Conservation (phyloP, 2,329 filamentous ascomycete species). For the Seiridium cupressi region DNA sequence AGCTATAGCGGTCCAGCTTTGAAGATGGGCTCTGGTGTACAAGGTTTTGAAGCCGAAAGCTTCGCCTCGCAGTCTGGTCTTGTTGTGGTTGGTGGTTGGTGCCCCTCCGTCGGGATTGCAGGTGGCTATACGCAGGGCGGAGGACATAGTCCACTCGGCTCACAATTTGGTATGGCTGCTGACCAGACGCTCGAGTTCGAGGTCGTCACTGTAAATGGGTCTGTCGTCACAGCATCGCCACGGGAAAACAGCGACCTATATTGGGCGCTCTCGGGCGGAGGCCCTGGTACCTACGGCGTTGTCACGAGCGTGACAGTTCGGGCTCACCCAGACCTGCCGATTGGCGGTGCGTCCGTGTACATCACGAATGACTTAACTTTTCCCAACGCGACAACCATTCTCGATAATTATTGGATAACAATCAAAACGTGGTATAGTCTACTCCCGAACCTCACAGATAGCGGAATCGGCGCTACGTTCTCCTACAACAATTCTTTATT, state of each 20-base stretch:
- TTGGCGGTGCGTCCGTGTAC: not conserved
- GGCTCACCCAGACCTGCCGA: not conserved
- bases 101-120: slow-evolving; percentile 23
- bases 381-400: not conserved
- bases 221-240: slow-evolving; percentile 38
- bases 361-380: not conserved
- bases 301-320: not conserved
- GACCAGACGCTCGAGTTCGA: slow-evolving; percentile 46
- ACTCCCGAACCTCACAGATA: not conserved
- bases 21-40: slow-evolving; percentile 16
- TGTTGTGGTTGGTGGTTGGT: slow-evolving; percentile 14
- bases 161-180: slow-evolving; percentile 43
- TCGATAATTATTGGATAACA: not conserved
- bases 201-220: slow-evolving; percentile 42
- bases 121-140: slow-evolving; percentile 46
- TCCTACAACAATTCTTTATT: slow-evolving; percentile 1
- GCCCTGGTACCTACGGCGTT: slow-evolving; percentile 33
- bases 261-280: slow-evolving; percentile 53
- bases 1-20: slow-evolving; percentile 14
- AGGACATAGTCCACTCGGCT: slow-evolving; percentile 40
- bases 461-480: not conserved
- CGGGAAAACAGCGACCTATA: slow-evolving; percentile 47
- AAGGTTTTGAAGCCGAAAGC: slow-evolving; percentile 13
- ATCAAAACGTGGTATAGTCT: not conserved
- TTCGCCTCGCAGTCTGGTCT: slow-evolving; percentile 10